Base-by-base conservation (phyloP, 257 asterid species). In the Coffea eugenioides region DNA sequence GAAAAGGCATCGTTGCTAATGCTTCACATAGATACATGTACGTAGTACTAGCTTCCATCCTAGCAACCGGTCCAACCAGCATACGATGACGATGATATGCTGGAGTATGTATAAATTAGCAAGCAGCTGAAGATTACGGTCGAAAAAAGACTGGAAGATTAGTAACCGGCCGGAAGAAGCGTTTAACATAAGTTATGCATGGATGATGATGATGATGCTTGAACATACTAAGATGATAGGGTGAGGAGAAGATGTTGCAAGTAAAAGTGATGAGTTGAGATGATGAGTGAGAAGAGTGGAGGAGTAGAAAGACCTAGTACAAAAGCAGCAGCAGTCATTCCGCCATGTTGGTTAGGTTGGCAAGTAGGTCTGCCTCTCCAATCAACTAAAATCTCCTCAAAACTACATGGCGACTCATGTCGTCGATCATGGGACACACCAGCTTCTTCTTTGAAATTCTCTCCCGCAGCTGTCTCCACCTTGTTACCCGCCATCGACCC, bases 301-400 rank as follows among this genome's bases (percentile, higher is more conserved):
- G 21, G 31, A 2, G 14, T 36, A 49, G 56, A 73, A 48, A 23
- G 72, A 90, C 97, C 93, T 80, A 92, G 79, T 27, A 92, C 93
- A 79, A 92, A 91, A 77, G 87, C 65, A 67, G 96, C 97, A 76
- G 96, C 94, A 81, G 88, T 77, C 93, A 89, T 91, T 70, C 97
- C 96, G 73, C 97, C 96, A 86, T 91, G 97, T 34, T 85, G 88
- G 74, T 74, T 79, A 76, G 91, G 84, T 25, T 83, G 85, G 85
- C 89, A 89, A 82, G 43, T 39, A 39, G 92, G 84, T 77, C 89
- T 90, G 70, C 94, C 94, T 85, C 87, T 92, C 96, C 97, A 92
- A 80, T 90, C 95, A 79, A 89, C 88, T 43, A 80, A 73, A n/a
- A n/a, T 48, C 67, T 81, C 81, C 54, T 81, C 77, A 54, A 15